A percentile compares a stretch with the other conserved stretches of the same genome.
Conservation (phyloP, 257 asterid genomes). For the Plantago ovata region DNA sequence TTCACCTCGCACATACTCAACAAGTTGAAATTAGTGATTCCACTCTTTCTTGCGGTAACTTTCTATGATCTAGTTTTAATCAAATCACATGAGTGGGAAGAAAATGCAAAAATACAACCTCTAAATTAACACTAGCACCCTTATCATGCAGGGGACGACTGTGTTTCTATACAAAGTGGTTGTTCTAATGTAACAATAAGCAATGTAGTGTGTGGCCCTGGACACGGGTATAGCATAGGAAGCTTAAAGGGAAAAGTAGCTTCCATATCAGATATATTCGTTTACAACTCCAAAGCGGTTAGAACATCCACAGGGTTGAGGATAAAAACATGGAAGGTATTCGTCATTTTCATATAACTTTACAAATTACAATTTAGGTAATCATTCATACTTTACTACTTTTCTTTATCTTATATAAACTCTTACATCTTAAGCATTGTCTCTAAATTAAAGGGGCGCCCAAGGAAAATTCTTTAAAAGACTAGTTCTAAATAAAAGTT, state of each 20-base stretch:
- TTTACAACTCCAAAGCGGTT: slow-evolving; percentile 11
- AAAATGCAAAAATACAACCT: too few relatives aligned
- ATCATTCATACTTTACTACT: too few relatives aligned
- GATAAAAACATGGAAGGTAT: slow-evolving; percentile 35
- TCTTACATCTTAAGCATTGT: too few relatives aligned
- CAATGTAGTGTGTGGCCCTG: slow-evolving; percentile 24
- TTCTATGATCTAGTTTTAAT: not conserved
- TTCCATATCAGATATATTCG: slow-evolving; percentile 8
- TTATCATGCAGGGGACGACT: slow-evolving; percentile 22
- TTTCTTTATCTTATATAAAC: too few relatives aligned
- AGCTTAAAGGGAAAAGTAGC: slow-evolving; percentile 19
- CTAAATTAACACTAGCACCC: not conserved
- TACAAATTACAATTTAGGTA: too few relatives aligned
- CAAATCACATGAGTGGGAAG: too few relatives aligned
- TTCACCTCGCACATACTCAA: slow-evolving; percentile 20
- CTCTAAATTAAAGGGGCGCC: too few relatives aligned
- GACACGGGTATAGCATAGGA: slow-evolving; percentile 31
- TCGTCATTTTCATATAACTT: too few relatives aligned
- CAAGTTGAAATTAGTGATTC: slow-evolving; percentile 13
- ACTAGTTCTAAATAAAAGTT: not conserved
- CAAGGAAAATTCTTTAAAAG: too few relatives aligned
- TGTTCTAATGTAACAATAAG: slow-evolving; percentile 11
- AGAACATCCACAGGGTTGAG: slow-evolving; percentile 24
- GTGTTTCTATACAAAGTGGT: slow-evolving; percentile 25
- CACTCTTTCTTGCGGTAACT: slow-evolving; percentile 28